Evolutionary conservation across 1,139 yeast genomes (phyloP).

Genomic region (Kazachstania sp.): DNA sequence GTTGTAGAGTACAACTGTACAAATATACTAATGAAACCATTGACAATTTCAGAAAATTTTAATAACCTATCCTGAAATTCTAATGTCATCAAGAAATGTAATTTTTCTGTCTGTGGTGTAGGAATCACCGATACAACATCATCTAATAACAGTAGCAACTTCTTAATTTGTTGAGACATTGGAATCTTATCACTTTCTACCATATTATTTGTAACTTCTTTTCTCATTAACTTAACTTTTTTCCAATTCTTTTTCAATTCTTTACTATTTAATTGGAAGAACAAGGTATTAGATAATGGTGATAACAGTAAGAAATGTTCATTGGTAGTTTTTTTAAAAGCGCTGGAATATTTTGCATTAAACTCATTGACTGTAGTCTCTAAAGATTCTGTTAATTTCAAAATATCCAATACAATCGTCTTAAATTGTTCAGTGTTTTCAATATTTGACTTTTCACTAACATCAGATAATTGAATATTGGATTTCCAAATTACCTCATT

Average conservation of each 20-base stretch:
- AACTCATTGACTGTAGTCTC: conserved; percentile 26
- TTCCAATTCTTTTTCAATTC: conserved; percentile 23
- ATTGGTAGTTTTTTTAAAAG: conserved; percentile 12
- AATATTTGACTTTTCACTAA: conserved; percentile 14
- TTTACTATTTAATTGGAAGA: conserved; percentile 37
- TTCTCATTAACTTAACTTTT: conserved; percentile 23
- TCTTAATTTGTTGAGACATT: neutral
- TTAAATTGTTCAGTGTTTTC: neutral
- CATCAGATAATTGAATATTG: conserved; percentile 14
- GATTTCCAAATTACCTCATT: conserved; percentile 31
- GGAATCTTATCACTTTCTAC: conserved; percentile 8
- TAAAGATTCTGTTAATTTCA: conserved; percentile 16
- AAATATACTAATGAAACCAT: conserved; percentile 32
- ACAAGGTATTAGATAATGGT: conserved; percentile 56
- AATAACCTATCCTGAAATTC: conserved; percentile 34
- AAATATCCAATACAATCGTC: neutral
- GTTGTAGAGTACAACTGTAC: conserved; percentile 30
- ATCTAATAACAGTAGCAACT: conserved; percentile 40
- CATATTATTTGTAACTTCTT: conserved; percentile 13
- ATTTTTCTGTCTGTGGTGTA: conserved; percentile 43
- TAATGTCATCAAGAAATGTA: conserved; percentile 35
- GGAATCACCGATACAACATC: conserved; percentile 53
- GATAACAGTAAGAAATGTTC: conserved; percentile 43
- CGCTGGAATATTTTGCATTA: conserved; percentile 12
- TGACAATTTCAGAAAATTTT: conserved; percentile 33